Percentiles rank a stretch among this genome's conserved stretches.
These are phyloP conservation scores for Cordyceps fumosorosea DNA, from an alignment of 2,329 filamentous ascomycete species.

Conservation along the genomic window DNA sequence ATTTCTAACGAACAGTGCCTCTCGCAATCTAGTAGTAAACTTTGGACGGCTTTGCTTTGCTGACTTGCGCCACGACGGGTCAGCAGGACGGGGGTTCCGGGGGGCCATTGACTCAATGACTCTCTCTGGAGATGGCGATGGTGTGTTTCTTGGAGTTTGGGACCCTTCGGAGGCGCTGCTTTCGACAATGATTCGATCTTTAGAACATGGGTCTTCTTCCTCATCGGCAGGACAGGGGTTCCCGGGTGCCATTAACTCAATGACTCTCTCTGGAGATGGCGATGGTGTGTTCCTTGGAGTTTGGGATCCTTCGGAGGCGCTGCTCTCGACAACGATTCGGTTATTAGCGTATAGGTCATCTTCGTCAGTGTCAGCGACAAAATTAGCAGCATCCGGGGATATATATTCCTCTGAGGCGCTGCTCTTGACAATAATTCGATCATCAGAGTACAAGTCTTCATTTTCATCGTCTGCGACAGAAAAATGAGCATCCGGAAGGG, in stretches of 20 bases:
- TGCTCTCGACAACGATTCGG: neutral
- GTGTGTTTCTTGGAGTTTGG: too few species aligned
- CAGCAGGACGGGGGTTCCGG: neutral
- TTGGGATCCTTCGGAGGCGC: neutral
- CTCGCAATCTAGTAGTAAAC: neutral
- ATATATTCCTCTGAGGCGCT: neutral
- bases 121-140: neutral
- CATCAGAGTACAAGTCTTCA: neutral
- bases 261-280: neutral
- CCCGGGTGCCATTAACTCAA: neutral
- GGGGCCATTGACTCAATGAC: neutral
- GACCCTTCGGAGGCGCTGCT: neutral
- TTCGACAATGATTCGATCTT: neutral
- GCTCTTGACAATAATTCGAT: neutral
- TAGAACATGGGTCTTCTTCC: neutral
- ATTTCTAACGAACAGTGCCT: neutral
- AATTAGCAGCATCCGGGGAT: too few species aligned
- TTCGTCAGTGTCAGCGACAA: neutral
- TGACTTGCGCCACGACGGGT: neutral
- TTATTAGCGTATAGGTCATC: neutral
- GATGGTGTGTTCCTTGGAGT: neutral
- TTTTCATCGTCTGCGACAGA: neutral
- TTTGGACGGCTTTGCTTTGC: neutral
- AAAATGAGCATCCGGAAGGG: neutral
- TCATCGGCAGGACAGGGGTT: neutral